Evolutionary conservation across 2,329 filamentous ascomycete genomes (phyloP).

Genomic region (Balansia obtecta): DNA sequence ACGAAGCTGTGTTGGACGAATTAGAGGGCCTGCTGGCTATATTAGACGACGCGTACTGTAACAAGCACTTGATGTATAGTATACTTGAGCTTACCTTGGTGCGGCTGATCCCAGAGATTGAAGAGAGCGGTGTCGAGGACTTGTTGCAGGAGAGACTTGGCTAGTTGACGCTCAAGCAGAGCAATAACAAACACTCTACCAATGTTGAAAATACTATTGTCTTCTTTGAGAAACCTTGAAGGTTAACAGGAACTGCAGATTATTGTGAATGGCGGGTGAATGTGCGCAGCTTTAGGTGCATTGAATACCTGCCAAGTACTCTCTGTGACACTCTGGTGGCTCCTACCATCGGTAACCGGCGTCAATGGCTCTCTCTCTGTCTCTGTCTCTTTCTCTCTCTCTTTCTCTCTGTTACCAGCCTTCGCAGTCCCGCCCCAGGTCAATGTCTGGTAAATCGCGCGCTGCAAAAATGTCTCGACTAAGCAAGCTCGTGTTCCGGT

Average conservation of each 20-base stretch:
- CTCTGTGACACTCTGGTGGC: background rate
- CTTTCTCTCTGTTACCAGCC: background rate
- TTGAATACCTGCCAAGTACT: background rate
- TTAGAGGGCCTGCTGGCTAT: conserved; percentile 59
- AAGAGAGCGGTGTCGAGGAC: conserved; percentile 56
- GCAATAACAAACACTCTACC: background rate
- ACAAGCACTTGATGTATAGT: conserved; percentile 80
- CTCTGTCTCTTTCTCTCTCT: too few species aligned
- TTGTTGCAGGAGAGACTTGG: conserved; percentile 61
- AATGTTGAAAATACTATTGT: background rate
- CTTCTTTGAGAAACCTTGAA: background rate
- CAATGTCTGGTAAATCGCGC: background rate
- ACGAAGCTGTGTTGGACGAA: conserved; percentile 34
- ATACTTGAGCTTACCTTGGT: conserved; percentile 74
- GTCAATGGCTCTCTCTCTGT: background rate
- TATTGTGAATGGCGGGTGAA: background rate
- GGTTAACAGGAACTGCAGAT: background rate
- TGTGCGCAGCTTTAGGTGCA: background rate
- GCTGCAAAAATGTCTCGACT: background rate
- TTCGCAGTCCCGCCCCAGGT: background rate
- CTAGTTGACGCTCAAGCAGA: background rate
- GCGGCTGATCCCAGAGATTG: conserved; percentile 72
- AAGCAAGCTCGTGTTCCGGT: background rate
- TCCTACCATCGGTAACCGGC: conserved; percentile 1
- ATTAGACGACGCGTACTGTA: conserved; percentile 75